Evolutionary conservation across 2,329 filamentous ascomycete genomes (phyloP).

Genomic region (Trichoderma atroviride): DNA sequence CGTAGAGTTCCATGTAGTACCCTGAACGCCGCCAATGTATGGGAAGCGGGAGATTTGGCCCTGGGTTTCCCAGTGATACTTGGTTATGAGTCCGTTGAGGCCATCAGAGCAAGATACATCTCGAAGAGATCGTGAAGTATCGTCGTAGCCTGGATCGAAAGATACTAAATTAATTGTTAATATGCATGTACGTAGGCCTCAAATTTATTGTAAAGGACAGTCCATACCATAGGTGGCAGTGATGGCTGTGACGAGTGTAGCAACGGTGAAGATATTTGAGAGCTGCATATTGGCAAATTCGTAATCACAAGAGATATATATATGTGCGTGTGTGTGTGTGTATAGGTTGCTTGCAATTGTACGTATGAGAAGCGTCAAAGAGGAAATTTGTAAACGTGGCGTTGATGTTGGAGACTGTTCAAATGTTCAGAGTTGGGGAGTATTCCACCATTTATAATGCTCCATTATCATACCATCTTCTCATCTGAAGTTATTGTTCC

Average conservation of each 20-base stretch:
- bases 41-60: conserved; percentile 54
- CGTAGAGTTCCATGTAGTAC: conserved; percentile 60
- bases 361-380: neutral
- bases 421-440: neutral
- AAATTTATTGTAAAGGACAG: neutral
- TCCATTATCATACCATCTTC: neutral
- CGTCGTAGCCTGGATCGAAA: conserved; percentile 73
- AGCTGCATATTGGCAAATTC: conserved; percentile 46
- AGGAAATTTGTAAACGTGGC: neutral
- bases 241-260: conserved; percentile 42
- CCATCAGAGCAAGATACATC: conserved; percentile 69
- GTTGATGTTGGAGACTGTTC: neutral
- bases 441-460: neutral
- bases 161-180: conserved; percentile 52
- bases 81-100: conserved; percentile 64
- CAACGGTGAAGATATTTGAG: conserved; percentile 44
- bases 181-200: conserved; percentile 2
- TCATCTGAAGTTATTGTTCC: neutral
- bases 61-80: conserved; percentile 61
- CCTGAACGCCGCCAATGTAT: conserved; percentile 57
- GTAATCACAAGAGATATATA: neutral
- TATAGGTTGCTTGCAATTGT: neutral
- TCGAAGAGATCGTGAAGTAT: conserved; percentile 55
- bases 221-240: conserved; percentile 42
- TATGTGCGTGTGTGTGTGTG: neutral